These are phyloP conservation scores for Cucurbita argyrosperma DNA, from an alignment of 306 rosid species.

Conservation along the genomic window DNA sequence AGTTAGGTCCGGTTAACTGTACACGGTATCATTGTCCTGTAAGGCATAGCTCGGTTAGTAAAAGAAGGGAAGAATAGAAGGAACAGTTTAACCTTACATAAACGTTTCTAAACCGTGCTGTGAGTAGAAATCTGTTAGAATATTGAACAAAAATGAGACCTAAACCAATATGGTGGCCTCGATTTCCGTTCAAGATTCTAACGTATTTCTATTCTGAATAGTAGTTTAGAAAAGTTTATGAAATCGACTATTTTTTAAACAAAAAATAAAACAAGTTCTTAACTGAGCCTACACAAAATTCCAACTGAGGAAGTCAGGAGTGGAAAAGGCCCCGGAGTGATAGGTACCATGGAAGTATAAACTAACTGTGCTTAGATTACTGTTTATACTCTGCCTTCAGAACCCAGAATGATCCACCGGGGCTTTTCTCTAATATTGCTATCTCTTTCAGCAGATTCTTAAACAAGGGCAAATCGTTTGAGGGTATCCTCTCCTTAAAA, in stretches of 20 bases:
- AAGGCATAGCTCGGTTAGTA: background rate
- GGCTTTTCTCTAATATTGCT: constrained; percentile 52
- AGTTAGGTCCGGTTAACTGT: background rate
- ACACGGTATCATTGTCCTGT: background rate
- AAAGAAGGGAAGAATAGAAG: background rate
- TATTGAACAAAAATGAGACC: background rate
- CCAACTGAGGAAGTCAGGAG: background rate
- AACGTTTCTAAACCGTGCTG: background rate
- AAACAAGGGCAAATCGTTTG: constrained; percentile 70
- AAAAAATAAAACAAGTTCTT: too few relatives aligned
- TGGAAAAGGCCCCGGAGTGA: background rate
- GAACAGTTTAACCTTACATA: too few relatives aligned
- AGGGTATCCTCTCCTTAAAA: constrained; percentile 67
- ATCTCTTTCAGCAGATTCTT: constrained; percentile 90
- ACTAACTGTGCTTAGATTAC: background rate
- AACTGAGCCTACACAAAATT: background rate
- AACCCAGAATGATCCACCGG: constrained; percentile 56
- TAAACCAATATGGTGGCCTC: background rate
- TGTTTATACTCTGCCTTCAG: constrained; percentile 64
- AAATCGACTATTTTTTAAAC: too few relatives aligned
- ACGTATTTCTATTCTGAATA: background rate
- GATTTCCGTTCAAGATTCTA: background rate
- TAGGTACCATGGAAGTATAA: background rate
- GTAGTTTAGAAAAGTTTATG: too few relatives aligned
- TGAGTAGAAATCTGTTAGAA: too few relatives aligned